Conservation (phyloP, 129 eudicot genomes). For the Daucus carota region DH1_v3.0 NC_030384.2:22128501-22129000, state of each 20-base stretch:
- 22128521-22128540: constrained; percentile 11
- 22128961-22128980: too few species aligned
- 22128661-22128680: constrained; percentile 8
- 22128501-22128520: neutral
- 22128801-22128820: too few species aligned
- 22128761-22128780: too few species aligned
- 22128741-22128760: neutral
- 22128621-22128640: constrained; percentile 6
- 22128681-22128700: constrained; percentile 1
- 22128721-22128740: constrained; percentile 12
- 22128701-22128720: constrained; percentile 9
- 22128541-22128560: neutral
- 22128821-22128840: too few species aligned
- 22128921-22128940: too few species aligned
- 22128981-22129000: too few species aligned
- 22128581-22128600: constrained; percentile 5
- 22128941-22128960: too few species aligned
- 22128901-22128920: too few species aligned
- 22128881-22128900: too few species aligned
- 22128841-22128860: too few species aligned
- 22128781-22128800: too few species aligned
- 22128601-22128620: constrained; percentile 1
- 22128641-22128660: constrained; percentile 1
- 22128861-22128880: too few species aligned
- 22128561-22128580: constrained; percentile 13